Percentiles rank a stretch among this genome's conserved stretches.
Conservation (phyloP, 2,329 filamentous ascomycete species). For the Fusarium ramigenum region DNA sequence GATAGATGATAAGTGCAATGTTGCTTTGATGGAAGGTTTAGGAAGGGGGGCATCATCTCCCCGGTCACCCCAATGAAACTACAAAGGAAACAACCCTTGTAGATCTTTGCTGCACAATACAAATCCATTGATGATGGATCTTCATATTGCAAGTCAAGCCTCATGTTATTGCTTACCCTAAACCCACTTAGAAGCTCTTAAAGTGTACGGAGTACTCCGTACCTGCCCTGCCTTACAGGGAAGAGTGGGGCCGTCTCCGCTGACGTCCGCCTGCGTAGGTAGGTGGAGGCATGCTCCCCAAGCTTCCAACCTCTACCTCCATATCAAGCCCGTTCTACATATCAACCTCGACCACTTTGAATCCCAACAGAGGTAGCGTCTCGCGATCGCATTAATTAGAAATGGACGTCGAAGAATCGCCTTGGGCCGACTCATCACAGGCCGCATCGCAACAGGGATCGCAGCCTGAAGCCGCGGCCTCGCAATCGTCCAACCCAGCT, state of each 20-base stretch:
- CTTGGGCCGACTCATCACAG: conserved; percentile 61
- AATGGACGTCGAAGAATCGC: conserved; percentile 64
- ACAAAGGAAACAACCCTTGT: background rate
- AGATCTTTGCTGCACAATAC: background rate
- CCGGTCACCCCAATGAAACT: no score
- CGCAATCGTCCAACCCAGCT: conserved; percentile 44
- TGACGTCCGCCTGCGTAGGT: conserved; percentile 32
- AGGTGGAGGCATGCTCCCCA: conserved; percentile 19
- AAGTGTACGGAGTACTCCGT: no score
- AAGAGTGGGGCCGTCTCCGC: conserved; percentile 37
- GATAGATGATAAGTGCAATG: background rate
- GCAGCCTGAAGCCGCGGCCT: conserved; percentile 42
- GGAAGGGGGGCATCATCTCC: background rate
- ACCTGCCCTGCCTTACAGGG: conserved; percentile 10
- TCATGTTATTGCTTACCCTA: background rate
- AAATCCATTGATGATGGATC: background rate
- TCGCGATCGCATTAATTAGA: conserved; percentile 22
- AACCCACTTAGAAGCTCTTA: background rate
- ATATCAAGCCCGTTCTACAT: conserved; percentile 3
- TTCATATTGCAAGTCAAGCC: background rate
- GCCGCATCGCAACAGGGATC: conserved; percentile 47
- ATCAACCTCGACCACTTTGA: conserved; percentile 6
- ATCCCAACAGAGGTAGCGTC: conserved; percentile 12
- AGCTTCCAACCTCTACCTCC: conserved; percentile 38
- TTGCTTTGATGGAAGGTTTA: background rate